phyloP scores from a whole-genome alignment of 2,329 filamentous ascomycete genomes.

The Beauveria australis region DNA sequence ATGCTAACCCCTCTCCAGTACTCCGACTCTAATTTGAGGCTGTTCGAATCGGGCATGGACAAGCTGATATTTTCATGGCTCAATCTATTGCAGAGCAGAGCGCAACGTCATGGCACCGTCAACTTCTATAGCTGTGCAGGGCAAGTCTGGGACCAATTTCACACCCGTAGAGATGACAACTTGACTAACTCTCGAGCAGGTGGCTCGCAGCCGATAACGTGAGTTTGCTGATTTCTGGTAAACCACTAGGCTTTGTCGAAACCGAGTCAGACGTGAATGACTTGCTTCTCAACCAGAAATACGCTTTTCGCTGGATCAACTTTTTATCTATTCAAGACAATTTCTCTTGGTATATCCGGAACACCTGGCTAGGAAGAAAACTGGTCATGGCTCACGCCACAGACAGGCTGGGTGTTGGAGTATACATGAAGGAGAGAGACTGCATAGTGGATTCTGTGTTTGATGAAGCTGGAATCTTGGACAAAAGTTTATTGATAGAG shows the following conservation, averaged over 20 bases:
- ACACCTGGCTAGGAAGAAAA: neutral
- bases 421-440: neutral
- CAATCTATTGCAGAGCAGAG: neutral
- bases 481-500: neutral
- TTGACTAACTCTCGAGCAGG: neutral
- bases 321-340: neutral
- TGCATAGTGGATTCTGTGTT: neutral
- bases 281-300: neutral
- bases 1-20: neutral
- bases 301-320: neutral
- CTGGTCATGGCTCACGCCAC: neutral
- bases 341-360: neutral
- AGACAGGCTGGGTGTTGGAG: neutral
- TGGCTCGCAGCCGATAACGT: neutral
- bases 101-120: neutral
- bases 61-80: neutral
- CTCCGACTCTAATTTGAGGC: neutral
- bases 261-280: neutral
- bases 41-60: neutral
- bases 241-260: neutral
- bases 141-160: neutral
- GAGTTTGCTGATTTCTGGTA: neutral
- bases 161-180: neutral
- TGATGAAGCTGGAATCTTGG: neutral
- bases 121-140: neutral